These are phyloP conservation scores for Xenosphaeropsis pyriputrescens DNA, from an alignment of 2,329 filamentous ascomycete genomes.

Conservation along the genomic window DNA sequence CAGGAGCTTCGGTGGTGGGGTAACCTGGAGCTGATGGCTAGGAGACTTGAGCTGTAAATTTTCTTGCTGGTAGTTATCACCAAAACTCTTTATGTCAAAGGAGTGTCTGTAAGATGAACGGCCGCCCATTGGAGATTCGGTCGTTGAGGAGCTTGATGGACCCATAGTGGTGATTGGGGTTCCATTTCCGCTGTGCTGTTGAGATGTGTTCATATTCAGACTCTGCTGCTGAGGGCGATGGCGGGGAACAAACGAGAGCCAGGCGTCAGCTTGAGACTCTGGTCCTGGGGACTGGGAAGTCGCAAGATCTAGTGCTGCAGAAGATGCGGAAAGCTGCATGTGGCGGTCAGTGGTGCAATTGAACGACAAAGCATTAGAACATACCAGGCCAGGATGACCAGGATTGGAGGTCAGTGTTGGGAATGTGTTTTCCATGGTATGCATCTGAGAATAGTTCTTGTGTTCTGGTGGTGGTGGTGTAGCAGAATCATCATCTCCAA, in stretches of 20 bases:
- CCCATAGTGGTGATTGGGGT: conserved; percentile 18
- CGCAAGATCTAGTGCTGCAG: conserved; percentile 68
- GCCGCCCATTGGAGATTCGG: conserved; percentile 29
- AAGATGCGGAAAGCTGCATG: conserved; percentile 62
- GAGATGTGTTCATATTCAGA: conserved; percentile 12
- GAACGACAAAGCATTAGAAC: conserved; percentile 3
- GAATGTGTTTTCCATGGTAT: conserved; percentile 70
- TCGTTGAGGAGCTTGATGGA: conserved; percentile 23
- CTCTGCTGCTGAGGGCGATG: conserved; percentile 31
- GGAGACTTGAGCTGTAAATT: conserved; percentile 21
- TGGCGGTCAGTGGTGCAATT: conserved; percentile 21
- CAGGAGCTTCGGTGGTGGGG: conserved; percentile 56
- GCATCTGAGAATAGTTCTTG: conserved; percentile 55
- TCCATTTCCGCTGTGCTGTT: conserved; percentile 16
- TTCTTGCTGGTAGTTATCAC: conserved; percentile 15
- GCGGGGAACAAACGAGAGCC: conserved; percentile 15
- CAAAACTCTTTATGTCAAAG: conserved; percentile 35
- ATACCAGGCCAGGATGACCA: conserved; percentile 17
- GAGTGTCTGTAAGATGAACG: conserved; percentile 41
- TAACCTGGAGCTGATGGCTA: conserved; percentile 36
- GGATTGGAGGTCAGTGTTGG: conserved; percentile 64
- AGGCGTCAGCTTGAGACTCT: conserved; percentile 25
- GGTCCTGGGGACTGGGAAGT: conserved; percentile 51
- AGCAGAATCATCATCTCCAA: conserved; percentile 57
- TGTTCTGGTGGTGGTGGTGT: conserved; percentile 32